These are phyloP conservation scores for Trapa incisa DNA, from an alignment of 345 rosid genomes.

Conservation along the genomic window DNA sequence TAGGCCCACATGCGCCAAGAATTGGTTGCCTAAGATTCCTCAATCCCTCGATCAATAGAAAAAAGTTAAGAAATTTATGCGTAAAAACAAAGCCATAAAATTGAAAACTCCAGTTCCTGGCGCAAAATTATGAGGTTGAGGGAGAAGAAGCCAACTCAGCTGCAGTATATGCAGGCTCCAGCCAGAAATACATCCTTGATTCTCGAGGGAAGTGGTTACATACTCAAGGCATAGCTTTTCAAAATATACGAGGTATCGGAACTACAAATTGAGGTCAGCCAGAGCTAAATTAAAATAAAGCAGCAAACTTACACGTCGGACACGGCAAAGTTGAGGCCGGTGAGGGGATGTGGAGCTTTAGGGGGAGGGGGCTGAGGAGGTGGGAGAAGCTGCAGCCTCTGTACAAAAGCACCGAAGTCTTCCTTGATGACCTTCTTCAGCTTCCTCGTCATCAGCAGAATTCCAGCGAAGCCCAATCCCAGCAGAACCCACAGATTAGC, in stretches of 20 bases:
- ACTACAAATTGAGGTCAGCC: background rate
- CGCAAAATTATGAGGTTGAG: background rate
- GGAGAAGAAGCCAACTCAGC: background rate
- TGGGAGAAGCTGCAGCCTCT: slow-evolving; percentile 68
- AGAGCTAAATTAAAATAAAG: no score
- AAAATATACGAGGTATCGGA: background rate
- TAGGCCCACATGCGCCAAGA: no score
- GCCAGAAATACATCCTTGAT: background rate
- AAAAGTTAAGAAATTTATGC: background rate
- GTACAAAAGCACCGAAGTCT: slow-evolving; percentile 90
- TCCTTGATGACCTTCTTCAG: slow-evolving; percentile 55
- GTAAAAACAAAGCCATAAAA: background rate
- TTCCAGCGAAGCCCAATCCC: slow-evolving; percentile 82
- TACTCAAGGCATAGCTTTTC: background rate
- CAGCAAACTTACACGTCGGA: slow-evolving; percentile 55
- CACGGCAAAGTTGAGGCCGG: slow-evolving; percentile 71
- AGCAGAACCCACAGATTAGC: slow-evolving; percentile 80
- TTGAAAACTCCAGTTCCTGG: background rate
- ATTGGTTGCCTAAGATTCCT: no score
- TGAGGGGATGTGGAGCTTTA: slow-evolving; percentile 94
- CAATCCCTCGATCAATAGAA: no score
- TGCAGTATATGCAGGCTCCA: background rate
- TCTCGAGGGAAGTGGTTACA: background rate
- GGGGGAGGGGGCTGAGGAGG: slow-evolving; percentile 99
- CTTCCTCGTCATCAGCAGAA: slow-evolving; percentile 43